Evolutionary conservation across 768 basidiomycete species (phyloP).

Genomic region (Termitomyces sp.): DNA sequence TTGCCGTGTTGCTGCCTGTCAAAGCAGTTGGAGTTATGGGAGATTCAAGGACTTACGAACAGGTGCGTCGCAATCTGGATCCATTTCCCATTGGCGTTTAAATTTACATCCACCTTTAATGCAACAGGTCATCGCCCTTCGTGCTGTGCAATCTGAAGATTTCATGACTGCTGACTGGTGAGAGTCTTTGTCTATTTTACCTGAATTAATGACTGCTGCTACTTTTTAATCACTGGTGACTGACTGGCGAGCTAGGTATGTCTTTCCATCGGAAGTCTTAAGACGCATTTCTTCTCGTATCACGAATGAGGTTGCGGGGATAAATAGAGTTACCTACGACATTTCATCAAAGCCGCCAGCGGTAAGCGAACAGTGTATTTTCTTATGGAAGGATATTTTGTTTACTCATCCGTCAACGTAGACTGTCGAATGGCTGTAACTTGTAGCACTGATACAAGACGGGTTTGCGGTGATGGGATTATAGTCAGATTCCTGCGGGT

Average conservation of each 20-base stretch:
- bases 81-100: background rate
- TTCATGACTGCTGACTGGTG: slow-evolving; percentile 99
- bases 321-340: slow-evolving; percentile 94
- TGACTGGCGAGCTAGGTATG: slow-evolving; percentile 54
- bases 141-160: slow-evolving; percentile 97
- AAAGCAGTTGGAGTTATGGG: slow-evolving; percentile 98
- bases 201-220: background rate
- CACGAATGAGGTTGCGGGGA: slow-evolving; percentile 95
- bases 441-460: background rate
- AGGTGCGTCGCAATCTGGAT: slow-evolving; percentile 36
- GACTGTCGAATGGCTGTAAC: slow-evolving; percentile 48
- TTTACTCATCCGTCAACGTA: slow-evolving; percentile 14
- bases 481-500: background rate
- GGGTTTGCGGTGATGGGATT: background rate
- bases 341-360: slow-evolving; percentile 97
- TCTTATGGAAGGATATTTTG: background rate
- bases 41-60: slow-evolving; percentile 93
- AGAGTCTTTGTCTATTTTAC: slow-evolving; percentile 10
- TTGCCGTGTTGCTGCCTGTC: slow-evolving; percentile 92
- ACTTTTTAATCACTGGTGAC: slow-evolving; percentile 2
- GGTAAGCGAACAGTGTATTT: slow-evolving; percentile 34
- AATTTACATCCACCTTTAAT: slow-evolving; percentile 3
- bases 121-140: slow-evolving; percentile 78
- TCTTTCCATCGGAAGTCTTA: slow-evolving; percentile 89
- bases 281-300: slow-evolving; percentile 92